phyloP scores from a whole-genome alignment of 768 basidiomycete genomes.

The Dacryopinax spathularia region DNA sequence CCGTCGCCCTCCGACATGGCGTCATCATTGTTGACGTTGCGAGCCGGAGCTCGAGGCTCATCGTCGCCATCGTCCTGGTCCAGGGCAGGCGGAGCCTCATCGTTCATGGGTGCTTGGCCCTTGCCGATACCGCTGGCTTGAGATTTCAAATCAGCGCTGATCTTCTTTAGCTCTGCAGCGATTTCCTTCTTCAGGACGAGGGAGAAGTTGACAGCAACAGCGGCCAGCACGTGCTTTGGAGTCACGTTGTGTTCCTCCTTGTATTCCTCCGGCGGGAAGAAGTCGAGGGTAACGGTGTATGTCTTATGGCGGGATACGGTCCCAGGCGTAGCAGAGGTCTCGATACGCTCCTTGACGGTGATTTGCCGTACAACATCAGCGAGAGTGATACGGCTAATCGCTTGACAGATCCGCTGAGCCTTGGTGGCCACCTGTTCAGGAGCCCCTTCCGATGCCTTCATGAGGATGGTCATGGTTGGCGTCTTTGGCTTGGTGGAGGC shows the following conservation, averaged over 20 bases:
- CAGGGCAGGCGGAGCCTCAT: conserved; percentile 27
- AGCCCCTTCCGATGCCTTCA: conserved; percentile 36
- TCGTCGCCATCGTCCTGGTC: conserved; percentile 42
- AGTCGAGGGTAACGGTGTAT: conserved; percentile 65
- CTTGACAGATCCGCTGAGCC: conserved; percentile 60
- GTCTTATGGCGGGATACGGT: conserved; percentile 57
- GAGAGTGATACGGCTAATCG: conserved; percentile 68
- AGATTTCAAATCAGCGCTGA: conserved; percentile 60
- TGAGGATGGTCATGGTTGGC: conserved; percentile 84
- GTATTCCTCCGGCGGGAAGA: conserved; percentile 82
- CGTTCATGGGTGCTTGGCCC: conserved; percentile 38
- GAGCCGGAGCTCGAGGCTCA: conserved; percentile 32
- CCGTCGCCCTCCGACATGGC: conserved; percentile 56
- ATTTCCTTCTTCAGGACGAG: conserved; percentile 74
- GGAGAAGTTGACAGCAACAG: conserved; percentile 64
- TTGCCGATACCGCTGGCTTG: conserved; percentile 75
- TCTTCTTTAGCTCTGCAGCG: conserved; percentile 66
- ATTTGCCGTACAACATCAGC: conserved; percentile 80
- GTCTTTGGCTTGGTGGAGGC: conserved; percentile 92
- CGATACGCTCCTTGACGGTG: conserved; percentile 62
- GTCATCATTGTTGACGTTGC: conserved; percentile 46
- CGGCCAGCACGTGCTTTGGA: conserved; percentile 53
- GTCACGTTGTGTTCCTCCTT: conserved; percentile 64
- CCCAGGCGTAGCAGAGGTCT: conserved; percentile 31
- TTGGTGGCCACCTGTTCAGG: conserved; percentile 39